Evolutionary conservation across 2,329 filamentous ascomycete genomes (phyloP), one percentile per base, ranked within the genome.

Genomic region (Fusarium sarcochroum): DNA sequence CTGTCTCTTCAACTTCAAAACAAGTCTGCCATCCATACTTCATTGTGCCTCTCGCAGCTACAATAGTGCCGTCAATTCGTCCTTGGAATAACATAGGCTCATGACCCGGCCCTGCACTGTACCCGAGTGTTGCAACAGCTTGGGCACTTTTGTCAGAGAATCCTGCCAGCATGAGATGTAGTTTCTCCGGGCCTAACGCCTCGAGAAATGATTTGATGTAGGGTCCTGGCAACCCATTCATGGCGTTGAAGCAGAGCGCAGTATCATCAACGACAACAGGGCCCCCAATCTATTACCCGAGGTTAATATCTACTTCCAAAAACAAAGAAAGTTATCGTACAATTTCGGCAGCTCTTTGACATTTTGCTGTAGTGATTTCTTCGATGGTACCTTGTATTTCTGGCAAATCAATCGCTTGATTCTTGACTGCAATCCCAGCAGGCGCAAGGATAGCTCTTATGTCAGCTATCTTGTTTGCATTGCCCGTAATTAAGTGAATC

Each of bases 161-260:
- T 3, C 49, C 49, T 2, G 18, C 37, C 13, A 52, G 17, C 8
- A 52, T 15, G 1, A 45, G 2, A 32, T 52, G 49, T 2, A 52
- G 3, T 13, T 23, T 18, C 18, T 23, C 18, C 1, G 49, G 37
- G 3, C 37, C 49, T 6, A 52, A 18, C 1, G 49, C 37, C 3
- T 45, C 49, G 1, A 52, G 37, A 9, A 52, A 52, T 18, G 18
- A 52, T 9, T 45, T 52, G 17, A 52, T 52, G 2, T 52, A 52
- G 4, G 49, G 49, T 1, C 37, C 49, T 18, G 49, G 49, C 37
- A 52, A 21, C 6, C 49, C 37, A 8, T 18, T 8, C 18, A 52
- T 52, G 8, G 49, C 49, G 10, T 52, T 52, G 15, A 52, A 52
- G 49, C 49, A 52, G 9, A 52, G 38, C 5, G 49, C 49, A 21